Conservation (phyloP, 371 early-diverging fungal species). For the Actinomucor elegans region DNA sequence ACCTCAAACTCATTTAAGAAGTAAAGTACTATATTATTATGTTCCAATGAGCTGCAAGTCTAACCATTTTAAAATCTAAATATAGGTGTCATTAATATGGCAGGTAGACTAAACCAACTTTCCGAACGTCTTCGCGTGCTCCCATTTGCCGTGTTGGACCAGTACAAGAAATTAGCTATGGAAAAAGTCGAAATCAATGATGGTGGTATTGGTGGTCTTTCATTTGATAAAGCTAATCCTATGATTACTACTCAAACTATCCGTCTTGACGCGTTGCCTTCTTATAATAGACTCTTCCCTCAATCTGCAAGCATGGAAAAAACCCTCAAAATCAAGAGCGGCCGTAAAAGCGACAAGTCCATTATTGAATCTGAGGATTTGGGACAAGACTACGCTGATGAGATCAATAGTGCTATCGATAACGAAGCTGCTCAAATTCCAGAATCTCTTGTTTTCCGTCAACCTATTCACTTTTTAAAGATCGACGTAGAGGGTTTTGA, state of each 20-base stretch:
- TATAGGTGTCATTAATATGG: constrained; percentile 45
- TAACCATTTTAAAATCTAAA: constrained; percentile 2
- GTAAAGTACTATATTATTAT: constrained; percentile 12
- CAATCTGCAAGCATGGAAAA: background rate
- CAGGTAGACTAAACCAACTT: constrained; percentile 37
- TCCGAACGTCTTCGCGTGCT: constrained; percentile 39
- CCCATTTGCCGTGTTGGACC: constrained; percentile 46
- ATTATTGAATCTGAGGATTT: constrained; percentile 28
- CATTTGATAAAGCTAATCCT: constrained; percentile 23
- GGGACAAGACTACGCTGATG: constrained; percentile 27
- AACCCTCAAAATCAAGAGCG: background rate
- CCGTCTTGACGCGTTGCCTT: constrained; percentile 37
- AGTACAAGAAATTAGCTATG: constrained; percentile 41
- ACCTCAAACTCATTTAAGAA: constrained; percentile 46
- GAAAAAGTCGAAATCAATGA: constrained; percentile 39
- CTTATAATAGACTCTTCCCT: constrained; percentile 35
- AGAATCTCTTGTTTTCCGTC: constrained; percentile 27
- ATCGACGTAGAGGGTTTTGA: constrained; percentile 54
- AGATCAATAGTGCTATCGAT: constrained; percentile 7
- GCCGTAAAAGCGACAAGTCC: constrained; percentile 12
- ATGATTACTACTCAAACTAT: constrained; percentile 46
- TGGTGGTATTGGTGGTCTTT: constrained; percentile 44
- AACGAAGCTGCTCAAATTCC: background rate
- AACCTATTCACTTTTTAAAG: constrained; percentile 51
- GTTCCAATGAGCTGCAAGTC: too few species aligned